Percentiles rank a stretch among this genome's conserved stretches.
phyloP scores from a whole-genome alignment of 2,329 filamentous ascomycete species.

The Ascochyta clinopodiicola region DNA sequence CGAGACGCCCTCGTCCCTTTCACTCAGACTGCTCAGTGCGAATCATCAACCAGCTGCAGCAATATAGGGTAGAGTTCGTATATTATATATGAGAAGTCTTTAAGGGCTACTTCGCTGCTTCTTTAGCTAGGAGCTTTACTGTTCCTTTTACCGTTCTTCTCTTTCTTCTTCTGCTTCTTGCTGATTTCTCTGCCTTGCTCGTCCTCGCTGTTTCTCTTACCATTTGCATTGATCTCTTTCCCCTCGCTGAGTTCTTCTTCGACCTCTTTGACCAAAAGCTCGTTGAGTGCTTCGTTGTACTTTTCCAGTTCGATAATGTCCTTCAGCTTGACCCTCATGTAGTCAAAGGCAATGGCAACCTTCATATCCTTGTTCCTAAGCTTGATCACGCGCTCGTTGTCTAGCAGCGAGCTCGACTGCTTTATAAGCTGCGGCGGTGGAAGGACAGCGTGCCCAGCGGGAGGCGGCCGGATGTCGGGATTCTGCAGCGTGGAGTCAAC shows the following conservation, averaged over 20 bases:
- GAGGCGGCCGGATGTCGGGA: constrained; percentile 28
- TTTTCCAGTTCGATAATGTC: constrained; percentile 72
- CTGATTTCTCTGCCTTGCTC: constrained; percentile 27
- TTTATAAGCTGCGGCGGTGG: constrained; percentile 17
- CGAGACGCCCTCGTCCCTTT: no score
- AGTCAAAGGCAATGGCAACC: constrained; percentile 77
- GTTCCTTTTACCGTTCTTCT: constrained; percentile 4
- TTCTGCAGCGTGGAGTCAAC: constrained; percentile 24
- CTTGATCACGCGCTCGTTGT: constrained; percentile 45
- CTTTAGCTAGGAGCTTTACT: constrained; percentile 24
- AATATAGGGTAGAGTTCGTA: no score
- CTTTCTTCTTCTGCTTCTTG: constrained; percentile 37
- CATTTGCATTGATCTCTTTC: constrained; percentile 30
- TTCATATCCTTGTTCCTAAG: constrained; percentile 61
- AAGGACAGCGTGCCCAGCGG: constrained; percentile 9
- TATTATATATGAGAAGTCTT: no score
- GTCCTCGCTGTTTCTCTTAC: constrained; percentile 41
- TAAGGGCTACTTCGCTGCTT: constrained; percentile 28
- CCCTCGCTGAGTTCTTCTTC: constrained; percentile 24
- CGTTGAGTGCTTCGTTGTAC: constrained; percentile 66
- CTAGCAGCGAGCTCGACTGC: constrained; percentile 13
- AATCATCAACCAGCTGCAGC: no score
- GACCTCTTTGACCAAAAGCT: constrained; percentile 56
- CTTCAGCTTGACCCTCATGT: constrained; percentile 75
- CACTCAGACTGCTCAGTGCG: no score